Conservation (phyloP, 768 basidiomycete genomes). For the Tulasnella sp. region DNA sequence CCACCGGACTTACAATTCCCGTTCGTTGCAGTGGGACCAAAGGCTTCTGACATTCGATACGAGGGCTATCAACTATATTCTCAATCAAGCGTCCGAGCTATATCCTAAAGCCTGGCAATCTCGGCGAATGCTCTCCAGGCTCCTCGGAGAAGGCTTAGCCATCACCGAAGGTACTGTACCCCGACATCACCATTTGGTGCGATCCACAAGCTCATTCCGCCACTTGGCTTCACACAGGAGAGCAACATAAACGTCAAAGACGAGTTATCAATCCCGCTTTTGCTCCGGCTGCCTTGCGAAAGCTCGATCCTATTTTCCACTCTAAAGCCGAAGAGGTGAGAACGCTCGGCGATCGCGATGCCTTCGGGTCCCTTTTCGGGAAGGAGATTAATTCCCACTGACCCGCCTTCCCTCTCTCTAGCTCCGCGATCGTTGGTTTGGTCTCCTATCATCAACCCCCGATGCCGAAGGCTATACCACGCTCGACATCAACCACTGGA, state of each 20-base stretch:
- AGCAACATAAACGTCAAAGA: slow-evolving; percentile 61
- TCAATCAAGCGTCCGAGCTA: slow-evolving; percentile 52
- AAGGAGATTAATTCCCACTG: background rate
- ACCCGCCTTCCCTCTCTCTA: slow-evolving; percentile 27
- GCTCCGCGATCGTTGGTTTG: slow-evolving; percentile 43
- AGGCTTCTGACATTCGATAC: slow-evolving; percentile 79
- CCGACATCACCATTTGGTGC: slow-evolving; percentile 26
- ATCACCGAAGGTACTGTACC: background rate
- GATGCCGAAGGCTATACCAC: slow-evolving; percentile 20
- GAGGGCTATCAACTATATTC: slow-evolving; percentile 59
- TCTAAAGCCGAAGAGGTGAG: slow-evolving; percentile 47
- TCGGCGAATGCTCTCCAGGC: slow-evolving; percentile 58
- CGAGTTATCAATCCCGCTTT: slow-evolving; percentile 49
- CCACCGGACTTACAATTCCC: slow-evolving; percentile 32
- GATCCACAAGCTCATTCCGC: background rate
- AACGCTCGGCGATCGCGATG: slow-evolving; percentile 20
- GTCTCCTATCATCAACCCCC: slow-evolving; percentile 22
- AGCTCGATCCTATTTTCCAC: slow-evolving; percentile 50
- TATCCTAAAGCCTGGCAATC: slow-evolving; percentile 85
- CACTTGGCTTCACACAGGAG: slow-evolving; percentile 32
- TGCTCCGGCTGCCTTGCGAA: slow-evolving; percentile 42
- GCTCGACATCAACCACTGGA: slow-evolving; percentile 56
- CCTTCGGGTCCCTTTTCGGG: background rate
- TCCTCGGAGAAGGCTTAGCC: slow-evolving; percentile 59
- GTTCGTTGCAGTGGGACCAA: slow-evolving; percentile 37